Percentiles rank a stretch among this genome's conserved stretches.
phyloP scores from a whole-genome alignment of 257 asterid species.

The Marsdenia floribunda region DNA sequence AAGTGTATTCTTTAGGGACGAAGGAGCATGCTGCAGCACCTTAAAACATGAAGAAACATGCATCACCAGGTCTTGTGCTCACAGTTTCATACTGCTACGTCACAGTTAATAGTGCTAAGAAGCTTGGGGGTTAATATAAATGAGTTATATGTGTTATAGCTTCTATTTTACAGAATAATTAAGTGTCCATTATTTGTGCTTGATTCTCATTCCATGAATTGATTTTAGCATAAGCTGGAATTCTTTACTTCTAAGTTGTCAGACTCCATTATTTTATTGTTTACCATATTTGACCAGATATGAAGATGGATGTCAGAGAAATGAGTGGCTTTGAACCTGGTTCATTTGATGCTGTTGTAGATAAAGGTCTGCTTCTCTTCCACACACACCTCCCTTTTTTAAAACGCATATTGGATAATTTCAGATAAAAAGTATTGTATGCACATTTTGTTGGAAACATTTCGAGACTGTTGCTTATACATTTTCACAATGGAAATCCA shows the following conservation, averaged over 20 bases:
- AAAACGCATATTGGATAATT: background rate
- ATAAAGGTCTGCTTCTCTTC: slow-evolving; percentile 60
- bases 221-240: background rate
- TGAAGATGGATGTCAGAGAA: slow-evolving; percentile 58
- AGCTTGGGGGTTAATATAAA: background rate
- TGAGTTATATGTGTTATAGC: too few relatives aligned
- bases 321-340: slow-evolving; percentile 52
- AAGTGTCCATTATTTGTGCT: background rate
- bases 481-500: slow-evolving; percentile 32
- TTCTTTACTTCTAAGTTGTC: background rate
- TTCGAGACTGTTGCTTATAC: slow-evolving; percentile 33
- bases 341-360: slow-evolving; percentile 57
- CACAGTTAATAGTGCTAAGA: background rate
- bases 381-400: too few relatives aligned
- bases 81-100: background rate
- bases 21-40: background rate
- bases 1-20: background rate
- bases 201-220: background rate
- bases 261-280: background rate
- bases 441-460: slow-evolving; percentile 9
- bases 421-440: background rate
- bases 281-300: slow-evolving; percentile 46
- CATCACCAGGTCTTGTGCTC: background rate
- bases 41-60: background rate
- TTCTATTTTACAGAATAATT: too few relatives aligned